phyloP scores from a whole-genome alignment of 2,329 filamentous ascomycete genomes.

The Botrytis cinerea region DNA sequence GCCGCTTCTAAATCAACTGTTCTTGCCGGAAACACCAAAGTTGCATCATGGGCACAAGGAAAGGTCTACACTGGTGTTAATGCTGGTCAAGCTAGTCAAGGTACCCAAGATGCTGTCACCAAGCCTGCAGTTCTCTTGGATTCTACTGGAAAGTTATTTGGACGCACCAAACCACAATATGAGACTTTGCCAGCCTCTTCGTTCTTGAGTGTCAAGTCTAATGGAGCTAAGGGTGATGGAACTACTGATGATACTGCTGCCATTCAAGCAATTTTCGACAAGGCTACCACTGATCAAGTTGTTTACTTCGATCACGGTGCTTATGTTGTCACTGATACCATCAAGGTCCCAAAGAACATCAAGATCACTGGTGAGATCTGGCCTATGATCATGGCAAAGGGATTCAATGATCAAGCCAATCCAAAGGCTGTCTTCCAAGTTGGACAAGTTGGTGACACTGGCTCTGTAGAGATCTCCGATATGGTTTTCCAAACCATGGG shows the following conservation, averaged over 20 bases:
- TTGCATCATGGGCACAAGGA: conserved; percentile 78
- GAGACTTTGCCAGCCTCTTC: conserved; percentile 62
- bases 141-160: conserved; percentile 67
- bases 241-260: conserved; percentile 81
- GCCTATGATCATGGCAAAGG: conserved; percentile 84
- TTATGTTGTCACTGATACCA: conserved; percentile 66
- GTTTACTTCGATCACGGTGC: conserved; percentile 73
- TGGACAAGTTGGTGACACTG: conserved; percentile 73
- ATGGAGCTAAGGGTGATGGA: conserved; percentile 86
- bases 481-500: conserved; percentile 80
- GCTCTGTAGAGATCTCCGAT: conserved; percentile 84
- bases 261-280: conserved; percentile 77
- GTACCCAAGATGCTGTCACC: conserved; percentile 49
- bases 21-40: conserved; percentile 67
- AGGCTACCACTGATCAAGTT: conserved; percentile 61
- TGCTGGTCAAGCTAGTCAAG: conserved; percentile 60
- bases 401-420: conserved; percentile 75
- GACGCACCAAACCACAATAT: conserved; percentile 89
- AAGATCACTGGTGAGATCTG: conserved; percentile 90
- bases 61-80: conserved; percentile 60
- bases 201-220: conserved; percentile 81
- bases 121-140: conserved; percentile 71
- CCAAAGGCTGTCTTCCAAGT: conserved; percentile 86
- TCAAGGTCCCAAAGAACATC: conserved; percentile 75
- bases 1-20: conserved; percentile 58